phyloP scores from a whole-genome alignment of 2,329 filamentous ascomycete genomes.

The Cercospora beticola region DNA sequence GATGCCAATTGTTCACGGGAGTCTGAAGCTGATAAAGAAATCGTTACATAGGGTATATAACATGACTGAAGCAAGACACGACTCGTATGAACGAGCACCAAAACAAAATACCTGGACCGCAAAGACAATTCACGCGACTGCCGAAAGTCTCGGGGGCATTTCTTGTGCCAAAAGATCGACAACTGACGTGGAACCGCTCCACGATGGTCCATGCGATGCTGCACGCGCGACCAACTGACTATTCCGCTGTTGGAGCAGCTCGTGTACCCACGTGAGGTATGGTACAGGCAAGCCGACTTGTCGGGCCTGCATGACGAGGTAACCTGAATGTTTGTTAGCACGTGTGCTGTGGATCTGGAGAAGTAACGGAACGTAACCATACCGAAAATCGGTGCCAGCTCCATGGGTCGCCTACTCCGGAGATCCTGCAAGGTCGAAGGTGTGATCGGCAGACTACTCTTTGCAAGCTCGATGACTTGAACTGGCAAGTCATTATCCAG shows the following conservation, averaged over 20 bases:
- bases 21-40: background rate
- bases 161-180: background rate
- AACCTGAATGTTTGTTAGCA: conserved; percentile 7
- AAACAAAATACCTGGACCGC: background rate
- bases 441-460: conserved; percentile 19
- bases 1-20: background rate
- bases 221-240: conserved; percentile 10
- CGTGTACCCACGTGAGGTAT: conserved; percentile 18
- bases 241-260: conserved; percentile 18
- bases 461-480: conserved; percentile 22
- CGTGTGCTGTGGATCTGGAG: background rate
- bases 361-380: background rate
- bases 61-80: background rate
- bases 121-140: background rate
- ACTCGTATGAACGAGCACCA: background rate
- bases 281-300: conserved; percentile 15
- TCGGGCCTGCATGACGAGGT: conserved; percentile 19
- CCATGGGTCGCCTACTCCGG: conserved; percentile 26
- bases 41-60: background rate
- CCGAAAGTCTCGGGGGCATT: background rate
- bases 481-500: conserved; percentile 19
- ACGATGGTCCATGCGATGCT: conserved; percentile 1
- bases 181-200: background rate
- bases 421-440: conserved; percentile 32
- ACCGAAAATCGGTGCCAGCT: conserved; percentile 29